A percentile compares a stretch with the other conserved stretches of the same genome.
These are phyloP conservation scores for Saccharomycopsis lassenensis DNA, from an alignment of 805 yeast species.

Conservation along the genomic window DNA sequence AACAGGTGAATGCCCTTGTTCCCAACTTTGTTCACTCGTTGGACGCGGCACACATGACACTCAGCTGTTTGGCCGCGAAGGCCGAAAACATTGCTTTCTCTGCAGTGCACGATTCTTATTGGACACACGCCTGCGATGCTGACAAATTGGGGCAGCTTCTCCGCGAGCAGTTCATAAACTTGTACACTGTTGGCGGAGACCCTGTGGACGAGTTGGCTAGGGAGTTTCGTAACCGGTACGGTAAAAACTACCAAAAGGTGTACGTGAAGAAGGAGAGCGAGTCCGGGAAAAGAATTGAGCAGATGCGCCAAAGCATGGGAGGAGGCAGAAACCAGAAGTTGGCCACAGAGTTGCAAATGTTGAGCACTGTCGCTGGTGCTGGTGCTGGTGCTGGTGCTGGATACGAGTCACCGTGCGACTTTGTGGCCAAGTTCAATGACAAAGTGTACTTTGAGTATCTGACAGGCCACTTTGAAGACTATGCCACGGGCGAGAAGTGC, in stretches of 20 bases:
- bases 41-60: conserved; percentile 93
- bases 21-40: conserved; percentile 70
- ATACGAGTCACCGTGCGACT: too few relatives aligned
- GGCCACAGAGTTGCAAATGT: too few relatives aligned
- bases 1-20: conserved; percentile 5
- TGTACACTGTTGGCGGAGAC: conserved; percentile 3
- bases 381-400: too few relatives aligned
- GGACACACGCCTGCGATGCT: conserved; percentile 92
- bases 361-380: too few relatives aligned
- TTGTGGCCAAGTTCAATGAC: too few relatives aligned
- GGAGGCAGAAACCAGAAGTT: too few relatives aligned
- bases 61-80: conserved; percentile 74
- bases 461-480: too few relatives aligned
- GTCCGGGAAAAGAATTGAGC: background rate
- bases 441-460: too few relatives aligned
- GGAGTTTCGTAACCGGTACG: conserved; percentile 4
- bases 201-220: background rate
- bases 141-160: conserved; percentile 56
- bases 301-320: too few relatives aligned
- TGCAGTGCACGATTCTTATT: conserved; percentile 93
- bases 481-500: conserved; percentile 17
- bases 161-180: conserved; percentile 61
- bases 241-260: background rate
- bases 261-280: background rate
- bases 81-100: conserved; percentile 63